Evolutionary conservation across 2,329 filamentous ascomycete genomes (phyloP).

Genomic region (Trichoderma cornu-damae): DNA sequence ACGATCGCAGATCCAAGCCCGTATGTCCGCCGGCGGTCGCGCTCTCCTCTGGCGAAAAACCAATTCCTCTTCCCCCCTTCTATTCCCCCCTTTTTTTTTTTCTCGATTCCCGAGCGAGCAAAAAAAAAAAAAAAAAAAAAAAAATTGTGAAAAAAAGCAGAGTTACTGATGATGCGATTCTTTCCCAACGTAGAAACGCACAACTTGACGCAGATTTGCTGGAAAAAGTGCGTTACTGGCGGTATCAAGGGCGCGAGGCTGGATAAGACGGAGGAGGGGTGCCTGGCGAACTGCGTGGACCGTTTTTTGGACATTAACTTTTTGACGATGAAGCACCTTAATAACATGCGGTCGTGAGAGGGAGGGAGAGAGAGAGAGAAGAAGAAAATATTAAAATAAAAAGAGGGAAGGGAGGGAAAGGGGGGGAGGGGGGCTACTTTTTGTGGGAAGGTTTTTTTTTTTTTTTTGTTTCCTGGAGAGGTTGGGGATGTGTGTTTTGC

Average conservation of each 20-base stretch:
- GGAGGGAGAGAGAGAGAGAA: no score
- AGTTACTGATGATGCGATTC: background rate
- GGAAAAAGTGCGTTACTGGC: conserved; percentile 84
- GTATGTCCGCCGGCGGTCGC: no score
- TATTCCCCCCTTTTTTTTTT: background rate
- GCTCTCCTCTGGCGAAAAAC: no score
- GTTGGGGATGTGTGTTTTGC: no score
- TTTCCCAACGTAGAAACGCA: conserved; percentile 43
- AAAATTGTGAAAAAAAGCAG: no score
- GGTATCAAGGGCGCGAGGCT: conserved; percentile 67
- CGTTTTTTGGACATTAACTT: conserved; percentile 87
- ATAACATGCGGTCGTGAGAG: conserved; percentile 46
- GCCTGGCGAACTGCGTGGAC: conserved; percentile 88
- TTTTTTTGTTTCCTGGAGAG: background rate
- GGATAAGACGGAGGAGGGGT: conserved; percentile 72
- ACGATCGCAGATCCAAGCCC: conserved; percentile 62
- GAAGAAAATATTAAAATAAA: no score
- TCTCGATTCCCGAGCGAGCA: background rate
- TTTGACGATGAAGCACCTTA: conserved; percentile 78
- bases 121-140: background rate
- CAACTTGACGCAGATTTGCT: conserved; percentile 69
- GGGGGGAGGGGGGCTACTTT: no score
- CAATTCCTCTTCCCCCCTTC: conserved; percentile 14
- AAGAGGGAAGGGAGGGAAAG: no score
- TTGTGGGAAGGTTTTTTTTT: no score